Conservation (phyloP, 352 stramenopile genomes). For the Globisporangium apiculatum region DNA sequence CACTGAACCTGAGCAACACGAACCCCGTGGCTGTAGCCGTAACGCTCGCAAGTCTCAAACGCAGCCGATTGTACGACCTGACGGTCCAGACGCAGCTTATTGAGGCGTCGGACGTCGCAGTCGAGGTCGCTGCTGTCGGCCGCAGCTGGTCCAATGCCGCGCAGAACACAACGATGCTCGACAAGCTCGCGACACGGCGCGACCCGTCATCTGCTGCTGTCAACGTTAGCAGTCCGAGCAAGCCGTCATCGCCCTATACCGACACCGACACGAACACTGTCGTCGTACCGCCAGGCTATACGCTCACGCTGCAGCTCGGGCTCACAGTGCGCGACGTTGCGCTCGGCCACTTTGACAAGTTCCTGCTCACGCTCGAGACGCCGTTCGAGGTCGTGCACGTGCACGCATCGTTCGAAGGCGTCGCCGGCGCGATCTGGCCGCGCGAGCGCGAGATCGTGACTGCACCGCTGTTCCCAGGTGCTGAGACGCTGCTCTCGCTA, state of each 20-base stretch:
- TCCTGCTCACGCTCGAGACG: slow-evolving; percentile 30
- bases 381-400: slow-evolving; percentile 33
- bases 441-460: slow-evolving; percentile 19
- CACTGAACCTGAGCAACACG: slow-evolving; percentile 37
- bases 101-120: neutral
- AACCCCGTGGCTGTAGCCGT: slow-evolving; percentile 35
- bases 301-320: slow-evolving; percentile 19
- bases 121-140: slow-evolving; percentile 5
- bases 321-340: slow-evolving; percentile 14
- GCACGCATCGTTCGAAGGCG: slow-evolving; percentile 19
- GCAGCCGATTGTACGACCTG: slow-evolving; percentile 16
- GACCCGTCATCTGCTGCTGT: neutral
- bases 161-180: neutral
- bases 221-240: too few relatives aligned
- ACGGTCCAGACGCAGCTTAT: slow-evolving; percentile 16
- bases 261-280: neutral
- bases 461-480: slow-evolving; percentile 31
- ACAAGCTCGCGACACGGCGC: neutral
- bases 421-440: slow-evolving; percentile 26
- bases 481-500: slow-evolving; percentile 21
- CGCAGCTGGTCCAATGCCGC: slow-evolving; percentile 1
- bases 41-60: slow-evolving; percentile 12
- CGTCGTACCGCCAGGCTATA: slow-evolving; percentile 17
- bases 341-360: slow-evolving; percentile 20
- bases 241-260: neutral